phyloP scores from a whole-genome alignment of 2,329 filamentous ascomycete species.

The Fusarium buxicola region DNA sequence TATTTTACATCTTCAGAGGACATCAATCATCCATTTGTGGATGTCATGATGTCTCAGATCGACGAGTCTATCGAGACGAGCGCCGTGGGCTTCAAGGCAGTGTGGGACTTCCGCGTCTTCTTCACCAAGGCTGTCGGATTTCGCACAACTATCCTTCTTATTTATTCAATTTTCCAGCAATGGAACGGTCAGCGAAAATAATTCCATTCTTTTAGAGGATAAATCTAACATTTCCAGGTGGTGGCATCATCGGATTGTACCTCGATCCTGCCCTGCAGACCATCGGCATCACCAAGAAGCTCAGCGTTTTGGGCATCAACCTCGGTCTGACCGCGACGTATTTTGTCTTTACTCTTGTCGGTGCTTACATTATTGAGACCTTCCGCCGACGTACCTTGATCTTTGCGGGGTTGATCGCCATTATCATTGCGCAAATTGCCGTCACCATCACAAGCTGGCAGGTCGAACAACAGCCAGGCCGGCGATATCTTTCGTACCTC shows the following conservation, averaged over 20 bases:
- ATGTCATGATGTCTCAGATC: constrained; percentile 36
- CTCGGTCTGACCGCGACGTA: constrained; percentile 34
- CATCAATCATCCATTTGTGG: constrained; percentile 34
- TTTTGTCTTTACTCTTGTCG: constrained; percentile 42
- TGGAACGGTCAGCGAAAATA: constrained; percentile 32
- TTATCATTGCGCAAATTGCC: constrained; percentile 32
- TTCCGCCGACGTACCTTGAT: constrained; percentile 38
- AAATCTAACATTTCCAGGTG: constrained; percentile 3
- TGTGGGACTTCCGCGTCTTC: constrained; percentile 40
- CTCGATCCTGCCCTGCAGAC: constrained; percentile 32
- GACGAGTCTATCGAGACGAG: constrained; percentile 39
- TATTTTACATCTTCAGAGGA: constrained; percentile 39
- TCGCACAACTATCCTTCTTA: constrained; percentile 26
- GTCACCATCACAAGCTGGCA: constrained; percentile 43
- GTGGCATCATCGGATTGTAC: constrained; percentile 35
- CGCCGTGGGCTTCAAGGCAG: constrained; percentile 22
- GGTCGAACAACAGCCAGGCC: constrained; percentile 1
- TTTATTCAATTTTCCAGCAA: constrained; percentile 38
- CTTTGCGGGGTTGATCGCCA: constrained; percentile 34
- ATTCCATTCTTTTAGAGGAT: not conserved
- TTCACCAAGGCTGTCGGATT: constrained; percentile 32
- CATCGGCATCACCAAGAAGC: constrained; percentile 31
- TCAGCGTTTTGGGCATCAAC: constrained; percentile 37
- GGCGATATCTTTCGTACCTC: constrained; percentile 13
- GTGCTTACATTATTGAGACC: constrained; percentile 35